Percentiles rank a stretch among this genome's conserved stretches.
Conservation (phyloP, 2,329 filamentous ascomycete genomes). For the Geoglossum cookeanum region DNA sequence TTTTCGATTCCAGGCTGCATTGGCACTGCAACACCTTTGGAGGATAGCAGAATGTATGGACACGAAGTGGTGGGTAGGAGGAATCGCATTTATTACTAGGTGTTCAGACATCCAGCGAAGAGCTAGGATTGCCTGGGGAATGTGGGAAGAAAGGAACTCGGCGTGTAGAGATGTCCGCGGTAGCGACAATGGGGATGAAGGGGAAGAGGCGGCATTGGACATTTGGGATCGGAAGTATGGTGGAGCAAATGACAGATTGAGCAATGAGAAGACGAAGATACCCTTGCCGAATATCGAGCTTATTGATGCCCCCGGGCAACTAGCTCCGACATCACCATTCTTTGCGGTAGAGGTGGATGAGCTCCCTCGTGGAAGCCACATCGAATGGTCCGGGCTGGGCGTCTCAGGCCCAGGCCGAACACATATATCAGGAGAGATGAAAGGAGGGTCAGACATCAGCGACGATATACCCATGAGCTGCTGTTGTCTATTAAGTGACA, state of each 20-base stretch:
- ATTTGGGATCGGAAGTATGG: conserved; percentile 5
- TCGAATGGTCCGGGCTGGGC: conserved; percentile 73
- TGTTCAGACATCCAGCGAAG: conserved; percentile 8
- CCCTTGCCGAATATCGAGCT: conserved; percentile 15
- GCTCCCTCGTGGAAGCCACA: conserved; percentile 50
- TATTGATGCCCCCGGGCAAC: conserved; percentile 11
- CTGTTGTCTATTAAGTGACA: background rate
- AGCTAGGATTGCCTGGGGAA: conserved; percentile 9
- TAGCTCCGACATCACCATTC: conserved; percentile 37
- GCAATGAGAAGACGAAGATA: conserved; percentile 7
- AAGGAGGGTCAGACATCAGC: conserved; percentile 1
- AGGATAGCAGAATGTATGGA: conserved; percentile 55
- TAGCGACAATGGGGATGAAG: background rate
- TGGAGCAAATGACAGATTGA: conserved; percentile 20
- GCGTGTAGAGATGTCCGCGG: background rate
- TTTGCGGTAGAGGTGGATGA: conserved; percentile 58
- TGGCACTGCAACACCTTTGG: conserved; percentile 80
- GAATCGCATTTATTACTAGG: conserved; percentile 51
- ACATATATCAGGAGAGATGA: conserved; percentile 10
- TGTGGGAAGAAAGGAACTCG: conserved; percentile 6
- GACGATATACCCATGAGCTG: background rate
- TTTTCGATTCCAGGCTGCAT: conserved; percentile 39
- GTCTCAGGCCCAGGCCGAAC: conserved; percentile 20
- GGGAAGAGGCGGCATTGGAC: background rate
- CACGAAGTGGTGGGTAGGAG: conserved; percentile 56